These are phyloP conservation scores for Fusarium bactridioides DNA, from an alignment of 2,329 filamentous ascomycete species.

Conservation along the genomic window DNA sequence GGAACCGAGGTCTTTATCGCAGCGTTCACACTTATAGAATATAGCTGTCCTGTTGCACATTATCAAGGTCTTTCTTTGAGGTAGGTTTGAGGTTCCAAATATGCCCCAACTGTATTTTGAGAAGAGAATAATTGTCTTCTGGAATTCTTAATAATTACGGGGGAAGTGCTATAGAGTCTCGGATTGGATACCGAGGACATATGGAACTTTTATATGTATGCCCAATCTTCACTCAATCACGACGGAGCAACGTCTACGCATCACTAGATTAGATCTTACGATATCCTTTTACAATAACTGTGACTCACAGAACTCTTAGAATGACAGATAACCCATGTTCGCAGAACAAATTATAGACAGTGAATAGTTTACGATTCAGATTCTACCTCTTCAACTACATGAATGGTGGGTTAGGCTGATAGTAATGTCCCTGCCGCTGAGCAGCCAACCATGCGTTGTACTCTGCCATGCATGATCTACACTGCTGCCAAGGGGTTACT, in stretches of 20 bases:
- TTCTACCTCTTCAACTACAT: background rate
- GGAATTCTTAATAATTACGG: accelerated
- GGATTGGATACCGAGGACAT: background rate
- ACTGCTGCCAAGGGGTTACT: background rate
- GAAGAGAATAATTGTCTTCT: no score
- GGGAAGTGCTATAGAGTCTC: accelerated
- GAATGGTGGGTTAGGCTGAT: background rate
- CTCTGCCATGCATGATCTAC: background rate
- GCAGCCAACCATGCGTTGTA: background rate
- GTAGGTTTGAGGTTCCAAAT: accelerated
- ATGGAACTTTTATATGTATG: background rate
- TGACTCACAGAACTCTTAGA: accelerated
- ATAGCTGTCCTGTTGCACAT: background rate
- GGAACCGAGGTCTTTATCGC: background rate
- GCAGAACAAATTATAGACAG: accelerated
- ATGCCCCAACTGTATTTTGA: accelerated
- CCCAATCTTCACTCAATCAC: background rate
- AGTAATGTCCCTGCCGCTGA: background rate
- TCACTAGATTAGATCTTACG: no score
- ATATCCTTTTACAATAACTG: accelerated
- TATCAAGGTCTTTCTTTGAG: accelerated
- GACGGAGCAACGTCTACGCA: background rate
- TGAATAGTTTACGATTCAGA: background rate
- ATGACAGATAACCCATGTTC: accelerated
- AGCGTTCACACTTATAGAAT: background rate